Evolutionary conservation across 2,329 filamentous ascomycete species (phyloP).

Genomic region (Hawksworthiomyces lignivorus): DNA sequence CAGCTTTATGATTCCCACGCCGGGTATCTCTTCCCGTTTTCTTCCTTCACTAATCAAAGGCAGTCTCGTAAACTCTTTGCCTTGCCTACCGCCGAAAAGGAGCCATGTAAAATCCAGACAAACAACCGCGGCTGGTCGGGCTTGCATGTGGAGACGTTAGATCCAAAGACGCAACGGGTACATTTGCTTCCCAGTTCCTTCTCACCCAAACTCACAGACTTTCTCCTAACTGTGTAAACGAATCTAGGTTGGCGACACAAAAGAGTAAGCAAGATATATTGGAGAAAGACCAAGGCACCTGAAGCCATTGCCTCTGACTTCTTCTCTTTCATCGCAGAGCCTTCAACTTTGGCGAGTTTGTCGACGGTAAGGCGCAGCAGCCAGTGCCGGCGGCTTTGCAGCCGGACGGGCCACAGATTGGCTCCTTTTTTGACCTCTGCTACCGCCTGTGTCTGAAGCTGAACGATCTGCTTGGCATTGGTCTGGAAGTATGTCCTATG

Average conservation of each 20-base stretch:
- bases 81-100: slow-evolving; percentile 63
- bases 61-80: slow-evolving; percentile 68
- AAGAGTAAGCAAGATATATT: slow-evolving; percentile 66
- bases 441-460: slow-evolving; percentile 65
- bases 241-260: slow-evolving; percentile 68
- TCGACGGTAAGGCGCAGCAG: slow-evolving; percentile 62
- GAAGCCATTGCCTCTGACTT: not conserved
- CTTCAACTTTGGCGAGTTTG: slow-evolving; percentile 85
- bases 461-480: slow-evolving; percentile 69
- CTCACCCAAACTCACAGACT: too few species aligned
- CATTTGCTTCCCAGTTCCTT: slow-evolving; percentile 12
- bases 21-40: too few species aligned
- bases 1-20: too few species aligned
- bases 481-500: slow-evolving; percentile 65
- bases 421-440: slow-evolving; percentile 62
- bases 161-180: slow-evolving; percentile 73
- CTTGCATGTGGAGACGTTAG: slow-evolving; percentile 82
- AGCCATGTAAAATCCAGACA: slow-evolving; percentile 63
- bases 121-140: slow-evolving; percentile 85
- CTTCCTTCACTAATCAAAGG: not conserved
- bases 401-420: slow-evolving; percentile 52
- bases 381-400: slow-evolving; percentile 61
- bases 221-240: too few species aligned
- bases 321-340: slow-evolving; percentile 45
- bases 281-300: too few species aligned